Conservation (phyloP, 495 filamentous ascomycete genomes). For the Paragyromitra xinjiangensis region DNA sequence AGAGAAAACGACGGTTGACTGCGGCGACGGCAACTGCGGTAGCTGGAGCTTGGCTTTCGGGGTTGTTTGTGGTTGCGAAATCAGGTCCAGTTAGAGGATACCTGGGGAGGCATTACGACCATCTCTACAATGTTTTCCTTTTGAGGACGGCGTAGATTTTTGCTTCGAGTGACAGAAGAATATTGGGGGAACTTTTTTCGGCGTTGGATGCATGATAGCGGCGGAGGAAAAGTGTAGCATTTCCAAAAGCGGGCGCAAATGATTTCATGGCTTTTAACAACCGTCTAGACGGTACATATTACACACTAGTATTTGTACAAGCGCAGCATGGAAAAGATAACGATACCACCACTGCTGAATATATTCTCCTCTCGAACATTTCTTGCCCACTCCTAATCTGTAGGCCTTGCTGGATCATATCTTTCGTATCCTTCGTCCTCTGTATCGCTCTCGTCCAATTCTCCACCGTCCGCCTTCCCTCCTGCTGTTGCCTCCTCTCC, state of each 20-base stretch:
- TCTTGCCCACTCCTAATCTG: constrained; percentile 21
- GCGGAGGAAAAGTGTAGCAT: constrained; percentile 26
- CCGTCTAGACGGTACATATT: constrained; percentile 43
- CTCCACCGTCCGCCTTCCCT: constrained; percentile 21
- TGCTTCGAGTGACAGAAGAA: neutral
- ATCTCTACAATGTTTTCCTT: constrained; percentile 64
- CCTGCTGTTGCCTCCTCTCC: constrained; percentile 61
- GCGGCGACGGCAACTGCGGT: constrained; percentile 69
- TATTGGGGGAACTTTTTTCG: neutral
- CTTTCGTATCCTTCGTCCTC: constrained; percentile 55
- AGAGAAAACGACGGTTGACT: constrained; percentile 73
- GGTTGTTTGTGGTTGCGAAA: constrained; percentile 76
- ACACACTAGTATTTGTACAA: constrained; percentile 34
- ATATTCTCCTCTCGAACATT: constrained; percentile 20
- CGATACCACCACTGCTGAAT: constrained; percentile 28
- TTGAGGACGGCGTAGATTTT: constrained; percentile 11
- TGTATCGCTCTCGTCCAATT: constrained; percentile 61
- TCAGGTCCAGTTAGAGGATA: constrained; percentile 77
- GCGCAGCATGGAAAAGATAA: constrained; percentile 3
- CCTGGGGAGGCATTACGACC: constrained; percentile 81
- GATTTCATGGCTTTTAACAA: constrained; percentile 21
- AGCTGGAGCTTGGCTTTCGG: constrained; percentile 77
- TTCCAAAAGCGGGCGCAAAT: constrained; percentile 41
- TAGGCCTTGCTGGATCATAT: constrained; percentile 54
- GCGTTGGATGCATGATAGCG: neutral